These are phyloP conservation scores for Hanseniaspora pseudoguilliermondii DNA, from an alignment of 805 yeast species.

Conservation along the genomic window DNA sequence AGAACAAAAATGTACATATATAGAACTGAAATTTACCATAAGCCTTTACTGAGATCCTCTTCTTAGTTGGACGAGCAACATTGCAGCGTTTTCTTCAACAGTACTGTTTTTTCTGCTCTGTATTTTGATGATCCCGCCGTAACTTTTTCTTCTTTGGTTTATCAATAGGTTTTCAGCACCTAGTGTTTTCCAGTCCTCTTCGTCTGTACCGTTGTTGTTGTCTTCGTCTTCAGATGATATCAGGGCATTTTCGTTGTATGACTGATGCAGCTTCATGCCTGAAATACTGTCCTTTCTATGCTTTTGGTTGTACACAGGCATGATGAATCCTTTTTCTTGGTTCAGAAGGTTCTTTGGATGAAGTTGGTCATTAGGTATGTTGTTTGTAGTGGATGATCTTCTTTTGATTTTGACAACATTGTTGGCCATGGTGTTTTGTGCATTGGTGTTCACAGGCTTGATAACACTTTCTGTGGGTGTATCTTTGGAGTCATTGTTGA, in stretches of 20 bases:
- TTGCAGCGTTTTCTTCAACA: conserved; percentile 23
- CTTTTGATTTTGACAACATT: conserved; percentile 20
- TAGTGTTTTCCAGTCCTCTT: conserved; percentile 89
- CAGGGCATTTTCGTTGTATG: conserved; percentile 5
- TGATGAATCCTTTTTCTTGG: neutral
- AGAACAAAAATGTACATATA: neutral
- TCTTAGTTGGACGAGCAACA: conserved; percentile 24
- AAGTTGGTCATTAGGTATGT: conserved; percentile 10
- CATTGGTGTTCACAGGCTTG: neutral
- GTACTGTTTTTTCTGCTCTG: conserved; percentile 3
- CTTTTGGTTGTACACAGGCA: conserved; percentile 4
- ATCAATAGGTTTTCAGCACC: conserved; percentile 54
- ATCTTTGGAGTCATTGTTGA: neutral
- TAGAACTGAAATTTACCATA: no score
- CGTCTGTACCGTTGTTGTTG: conserved; percentile 66
- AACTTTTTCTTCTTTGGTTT: conserved; percentile 23
- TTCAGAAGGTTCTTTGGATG: neutral
- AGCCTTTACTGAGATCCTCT: conserved; percentile 15
- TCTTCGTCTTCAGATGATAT: conserved; percentile 9
- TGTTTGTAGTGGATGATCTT: conserved; percentile 19
- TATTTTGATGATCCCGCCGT: conserved; percentile 14
- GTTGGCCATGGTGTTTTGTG: conserved; percentile 6
- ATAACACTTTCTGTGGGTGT: neutral
- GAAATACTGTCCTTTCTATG: conserved; percentile 7
- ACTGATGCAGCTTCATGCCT: neutral